Conservation (phyloP, 2,329 filamentous ascomycete species). For the Cercospora sp. region DNA sequence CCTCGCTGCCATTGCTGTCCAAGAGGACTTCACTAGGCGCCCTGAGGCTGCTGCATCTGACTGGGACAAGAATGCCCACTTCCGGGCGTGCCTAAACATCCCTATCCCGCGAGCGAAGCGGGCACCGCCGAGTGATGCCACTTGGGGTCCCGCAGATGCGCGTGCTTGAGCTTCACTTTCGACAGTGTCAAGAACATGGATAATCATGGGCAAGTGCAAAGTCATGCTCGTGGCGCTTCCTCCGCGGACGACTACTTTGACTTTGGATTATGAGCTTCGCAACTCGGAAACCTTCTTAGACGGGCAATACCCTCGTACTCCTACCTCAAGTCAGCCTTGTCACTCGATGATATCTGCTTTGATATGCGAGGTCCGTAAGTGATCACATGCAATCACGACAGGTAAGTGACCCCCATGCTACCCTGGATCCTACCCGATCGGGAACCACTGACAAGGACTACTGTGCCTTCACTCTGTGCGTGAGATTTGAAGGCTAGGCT, state of each 20-base stretch:
- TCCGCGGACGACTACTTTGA: background rate
- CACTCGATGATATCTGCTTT: background rate
- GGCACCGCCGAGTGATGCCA: background rate
- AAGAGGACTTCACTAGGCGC: background rate
- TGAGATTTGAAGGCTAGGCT: background rate
- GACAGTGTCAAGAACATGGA: background rate
- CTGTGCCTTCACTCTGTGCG: background rate
- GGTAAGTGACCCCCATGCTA: background rate
- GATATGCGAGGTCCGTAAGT: background rate
- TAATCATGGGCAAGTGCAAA: background rate
- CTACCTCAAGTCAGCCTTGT: background rate
- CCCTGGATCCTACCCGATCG: background rate
- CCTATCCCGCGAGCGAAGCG: background rate
- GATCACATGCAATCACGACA: background rate
- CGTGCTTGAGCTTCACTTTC: background rate
- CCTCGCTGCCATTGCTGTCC: background rate
- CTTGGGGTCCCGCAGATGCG: background rate
- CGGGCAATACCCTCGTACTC: background rate
- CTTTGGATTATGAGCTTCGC: background rate
- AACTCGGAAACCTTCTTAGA: background rate
- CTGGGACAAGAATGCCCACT: background rate
- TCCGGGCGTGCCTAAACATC: background rate
- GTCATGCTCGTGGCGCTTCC: background rate
- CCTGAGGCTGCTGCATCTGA: background rate
- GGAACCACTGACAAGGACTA: background rate